Evolutionary conservation across 805 yeast genomes (phyloP), one percentile per base, ranked within the genome.

Genomic region (Pichia nanzhaoensis): DNA sequence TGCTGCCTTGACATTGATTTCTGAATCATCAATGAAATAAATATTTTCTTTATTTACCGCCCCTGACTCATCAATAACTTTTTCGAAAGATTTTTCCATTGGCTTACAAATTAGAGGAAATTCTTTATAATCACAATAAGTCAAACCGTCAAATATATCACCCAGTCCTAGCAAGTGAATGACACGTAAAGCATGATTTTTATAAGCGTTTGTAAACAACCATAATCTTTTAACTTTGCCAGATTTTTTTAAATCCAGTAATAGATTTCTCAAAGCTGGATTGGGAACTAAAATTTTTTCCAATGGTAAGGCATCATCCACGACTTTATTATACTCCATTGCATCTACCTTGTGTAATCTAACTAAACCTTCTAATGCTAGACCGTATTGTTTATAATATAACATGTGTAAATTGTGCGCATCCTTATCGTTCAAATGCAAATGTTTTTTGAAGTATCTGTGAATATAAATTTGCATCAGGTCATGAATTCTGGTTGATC

Each of bases 171-270:
- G 68, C 39, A 91, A 69, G 36, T 80, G 73, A 17, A 89, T 72
- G 27, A 88, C 95, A 41, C 97, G 72, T 37, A 80, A 56, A 0
- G 91, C 99, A 64, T 91, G 99, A 57, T 79, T 88, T 59, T 82
- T 81, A 67, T 91, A 91, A 1, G 99, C 98, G 61, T 91, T 91
- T 4, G 99, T 91, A 57, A 88, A 84, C 37, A 93, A 73, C 99
- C 99, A 91, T 51, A 91, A 67, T 57, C 81, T 73, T 55, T 80
- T 82, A 46, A 82, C 78, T 51, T 78, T 75, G 1, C 76, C 70
- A 12, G 62, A 45, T 30, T 60, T 54, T 47, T 63, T 70, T 53
- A 84, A 52, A 9, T 64, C 55, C 3, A 73, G 45, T 37, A 84
- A 64, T 73, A 78, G 64, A 21, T 71, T 63, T 49, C 90, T 69